phyloP scores from a whole-genome alignment of 805 yeast species.

The Candida krabiensis region DNA sequence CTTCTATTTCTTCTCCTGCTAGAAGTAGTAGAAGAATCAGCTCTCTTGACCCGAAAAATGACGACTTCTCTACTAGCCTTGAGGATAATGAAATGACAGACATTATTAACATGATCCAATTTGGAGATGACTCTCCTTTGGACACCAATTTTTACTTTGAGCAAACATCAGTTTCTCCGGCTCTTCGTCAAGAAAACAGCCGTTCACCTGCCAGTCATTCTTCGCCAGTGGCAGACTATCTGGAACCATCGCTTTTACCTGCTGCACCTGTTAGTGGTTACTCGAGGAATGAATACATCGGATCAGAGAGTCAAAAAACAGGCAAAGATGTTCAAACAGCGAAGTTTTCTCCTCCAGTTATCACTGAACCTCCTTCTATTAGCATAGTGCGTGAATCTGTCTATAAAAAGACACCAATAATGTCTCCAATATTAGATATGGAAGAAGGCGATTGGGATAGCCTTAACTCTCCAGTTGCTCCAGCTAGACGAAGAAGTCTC shows the following conservation, averaged over 20 bases:
- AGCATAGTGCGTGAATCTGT: background rate
- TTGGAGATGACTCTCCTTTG: conserved; percentile 25
- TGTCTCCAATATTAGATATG: background rate
- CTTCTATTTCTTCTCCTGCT: background rate
- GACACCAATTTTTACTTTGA: conserved; percentile 29
- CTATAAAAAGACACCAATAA: background rate
- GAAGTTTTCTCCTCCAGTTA: background rate
- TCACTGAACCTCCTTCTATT: background rate
- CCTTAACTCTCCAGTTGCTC: conserved; percentile 5
- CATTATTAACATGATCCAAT: conserved; percentile 31
- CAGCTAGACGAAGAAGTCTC: background rate
- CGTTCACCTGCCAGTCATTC: background rate
- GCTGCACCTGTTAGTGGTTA: background rate
- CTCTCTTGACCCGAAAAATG: background rate
- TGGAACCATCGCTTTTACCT: background rate
- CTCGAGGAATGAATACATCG: background rate
- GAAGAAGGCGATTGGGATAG: conserved; percentile 4
- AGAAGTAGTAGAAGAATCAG: background rate
- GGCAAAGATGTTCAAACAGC: background rate
- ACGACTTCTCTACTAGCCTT: conserved; percentile 7
- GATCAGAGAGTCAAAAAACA: background rate
- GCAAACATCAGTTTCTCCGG: background rate
- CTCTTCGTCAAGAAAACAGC: background rate
- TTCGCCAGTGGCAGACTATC: background rate
- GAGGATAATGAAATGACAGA: conserved; percentile 24